A percentile compares a stretch with the other conserved stretches of the same genome.
phyloP scores from a whole-genome alignment of 1,284 basidiomycete species.

The Microbotryum silenes-acaulis region DNA sequence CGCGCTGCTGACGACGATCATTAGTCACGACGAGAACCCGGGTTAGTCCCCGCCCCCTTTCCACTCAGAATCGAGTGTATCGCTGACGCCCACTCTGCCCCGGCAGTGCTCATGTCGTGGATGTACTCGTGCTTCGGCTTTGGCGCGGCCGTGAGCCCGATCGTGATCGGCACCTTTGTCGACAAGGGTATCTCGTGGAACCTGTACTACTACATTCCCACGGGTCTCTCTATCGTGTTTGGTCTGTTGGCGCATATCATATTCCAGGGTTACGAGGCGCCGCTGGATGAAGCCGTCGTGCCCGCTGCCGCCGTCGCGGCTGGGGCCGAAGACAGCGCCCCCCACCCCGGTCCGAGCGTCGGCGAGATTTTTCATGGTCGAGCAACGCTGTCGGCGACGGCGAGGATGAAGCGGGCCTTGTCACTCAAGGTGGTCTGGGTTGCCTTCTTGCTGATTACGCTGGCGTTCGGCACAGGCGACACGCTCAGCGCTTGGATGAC shows the following conservation, averaged over 20 bases:
- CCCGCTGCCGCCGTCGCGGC: neutral
- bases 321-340: neutral
- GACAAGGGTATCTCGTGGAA: conserved; percentile 18
- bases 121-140: conserved; percentile 21
- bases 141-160: conserved; percentile 21
- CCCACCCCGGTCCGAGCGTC: neutral
- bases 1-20: conserved; percentile 16
- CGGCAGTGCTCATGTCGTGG: conserved; percentile 12
- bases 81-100: too few species aligned
- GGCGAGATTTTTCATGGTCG: conserved; percentile 25
- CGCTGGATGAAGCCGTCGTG: neutral
- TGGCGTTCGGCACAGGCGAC: conserved; percentile 26
- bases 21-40: conserved; percentile 23
- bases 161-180: conserved; percentile 26
- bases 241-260: conserved; percentile 5
- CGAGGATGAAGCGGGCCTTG: conserved; percentile 21
- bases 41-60: too few species aligned
- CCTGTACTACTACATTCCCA: conserved; percentile 18
- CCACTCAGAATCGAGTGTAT: too few species aligned
- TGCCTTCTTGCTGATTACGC: conserved; percentile 20
- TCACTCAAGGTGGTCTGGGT: conserved; percentile 19
- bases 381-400: conserved; percentile 11
- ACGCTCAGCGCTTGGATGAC: conserved; percentile 26
- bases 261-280: neutral
- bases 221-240: conserved; percentile 13